Conservation (phyloP, 352 stramenopile species). For the Phytopythium vexans region DNA sequence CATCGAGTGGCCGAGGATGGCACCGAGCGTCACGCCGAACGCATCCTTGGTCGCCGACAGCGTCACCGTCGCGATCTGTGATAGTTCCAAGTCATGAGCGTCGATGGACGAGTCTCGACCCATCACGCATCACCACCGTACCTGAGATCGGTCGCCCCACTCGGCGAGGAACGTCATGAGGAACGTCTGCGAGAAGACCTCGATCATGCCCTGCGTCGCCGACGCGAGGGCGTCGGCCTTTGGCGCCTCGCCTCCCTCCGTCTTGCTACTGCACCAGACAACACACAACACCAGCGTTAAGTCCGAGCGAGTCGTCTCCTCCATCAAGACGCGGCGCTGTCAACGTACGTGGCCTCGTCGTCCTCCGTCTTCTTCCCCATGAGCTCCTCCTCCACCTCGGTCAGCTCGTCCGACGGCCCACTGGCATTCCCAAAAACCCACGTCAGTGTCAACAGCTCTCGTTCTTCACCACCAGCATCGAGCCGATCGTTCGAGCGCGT, state of each 20-base stretch:
- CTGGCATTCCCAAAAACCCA: conserved; percentile 14
- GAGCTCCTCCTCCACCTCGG: conserved; percentile 82
- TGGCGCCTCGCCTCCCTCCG: conserved; percentile 19
- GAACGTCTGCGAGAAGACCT: conserved; percentile 94
- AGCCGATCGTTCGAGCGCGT: background rate
- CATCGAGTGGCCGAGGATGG: conserved; percentile 96
- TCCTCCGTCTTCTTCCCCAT: conserved; percentile 80
- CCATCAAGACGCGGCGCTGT: too few relatives aligned
- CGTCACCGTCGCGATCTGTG: conserved; percentile 97
- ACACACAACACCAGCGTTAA: background rate
- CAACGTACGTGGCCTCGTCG: conserved; percentile 44
- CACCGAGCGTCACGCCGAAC: conserved; percentile 94
- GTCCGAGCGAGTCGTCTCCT: background rate
- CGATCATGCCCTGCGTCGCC: conserved; percentile 57
- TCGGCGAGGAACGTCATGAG: conserved; percentile 98
- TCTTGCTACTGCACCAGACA: conserved; percentile 1
- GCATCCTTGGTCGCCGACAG: conserved; percentile 95
- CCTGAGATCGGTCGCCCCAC: conserved; percentile 97
- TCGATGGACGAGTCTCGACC: background rate
- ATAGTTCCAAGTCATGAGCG: too few relatives aligned
- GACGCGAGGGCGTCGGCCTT: conserved; percentile 17
- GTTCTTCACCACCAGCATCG: background rate
- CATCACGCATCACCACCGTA: conserved; percentile 1
- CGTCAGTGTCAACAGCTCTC: background rate
- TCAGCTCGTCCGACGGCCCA: conserved; percentile 76